Evolutionary conservation across 83 land plant genomes (phyloP).

Genomic region (Isoetes engelmannii): DNA sequence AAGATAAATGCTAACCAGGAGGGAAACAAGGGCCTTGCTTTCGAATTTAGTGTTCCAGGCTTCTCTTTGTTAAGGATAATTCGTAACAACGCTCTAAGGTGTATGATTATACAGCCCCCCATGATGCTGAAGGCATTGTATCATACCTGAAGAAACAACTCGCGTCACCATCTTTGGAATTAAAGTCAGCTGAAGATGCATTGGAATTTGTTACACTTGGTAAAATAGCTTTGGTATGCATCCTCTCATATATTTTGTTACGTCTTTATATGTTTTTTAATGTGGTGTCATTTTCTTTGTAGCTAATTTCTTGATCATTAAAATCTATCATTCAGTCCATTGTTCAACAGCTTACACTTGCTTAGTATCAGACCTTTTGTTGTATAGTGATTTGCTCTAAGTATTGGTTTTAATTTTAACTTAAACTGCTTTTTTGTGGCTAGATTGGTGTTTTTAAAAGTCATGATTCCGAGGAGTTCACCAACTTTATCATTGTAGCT

Average conservation of each 20-base stretch:
- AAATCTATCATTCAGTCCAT: too few species aligned
- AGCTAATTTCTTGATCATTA: too few species aligned
- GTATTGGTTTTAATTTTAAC: not conserved
- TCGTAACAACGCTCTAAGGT: slow-evolving; percentile 39
- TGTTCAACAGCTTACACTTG: too few species aligned
- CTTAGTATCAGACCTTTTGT: too few species aligned
- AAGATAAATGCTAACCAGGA: slow-evolving; percentile 79
- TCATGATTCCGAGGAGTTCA: slow-evolving; percentile 54
- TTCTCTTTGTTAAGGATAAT: slow-evolving; percentile 78
- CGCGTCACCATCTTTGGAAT: slow-evolving; percentile 72
- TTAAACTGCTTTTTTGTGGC: not conserved
- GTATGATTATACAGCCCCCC: slow-evolving; percentile 80
- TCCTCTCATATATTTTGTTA: not conserved
- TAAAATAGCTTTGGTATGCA: slow-evolving; percentile 47
- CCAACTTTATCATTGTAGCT: slow-evolving; percentile 47
- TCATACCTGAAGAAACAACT: slow-evolving; percentile 64
- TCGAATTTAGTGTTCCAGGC: slow-evolving; percentile 51
- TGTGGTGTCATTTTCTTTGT: too few species aligned
- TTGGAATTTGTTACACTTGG: slow-evolving; percentile 34
- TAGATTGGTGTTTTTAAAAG: slow-evolving; percentile 72
- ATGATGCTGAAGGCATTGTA: slow-evolving; percentile 83
- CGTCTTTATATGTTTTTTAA: not conserved
- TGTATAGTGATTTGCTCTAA: not conserved
- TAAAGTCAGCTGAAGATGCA: slow-evolving; percentile 43
- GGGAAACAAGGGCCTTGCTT: slow-evolving; percentile 54